Conservation (phyloP, 495 filamentous ascomycete genomes). For the Amniculicola lignicola region DNA sequence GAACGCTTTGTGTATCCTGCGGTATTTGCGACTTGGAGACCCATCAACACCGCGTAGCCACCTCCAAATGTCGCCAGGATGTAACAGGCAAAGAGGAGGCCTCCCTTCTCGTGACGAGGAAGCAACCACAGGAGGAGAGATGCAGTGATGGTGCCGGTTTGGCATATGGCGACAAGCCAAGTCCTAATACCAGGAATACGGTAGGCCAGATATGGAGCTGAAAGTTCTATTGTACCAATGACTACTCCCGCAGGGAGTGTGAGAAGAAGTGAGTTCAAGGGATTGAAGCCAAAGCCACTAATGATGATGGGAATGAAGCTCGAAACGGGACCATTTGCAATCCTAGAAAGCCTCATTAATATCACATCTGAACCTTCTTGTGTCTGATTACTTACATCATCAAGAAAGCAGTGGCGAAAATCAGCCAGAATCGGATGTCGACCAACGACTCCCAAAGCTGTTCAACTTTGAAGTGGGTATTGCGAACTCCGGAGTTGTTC, state of each 20-base stretch:
- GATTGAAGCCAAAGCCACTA: conserved; percentile 47
- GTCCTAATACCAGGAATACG: conserved; percentile 14
- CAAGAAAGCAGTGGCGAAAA: conserved; percentile 41
- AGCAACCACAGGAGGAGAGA: conserved; percentile 42
- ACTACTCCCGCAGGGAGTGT: conserved; percentile 44
- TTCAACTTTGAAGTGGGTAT: conserved; percentile 35
- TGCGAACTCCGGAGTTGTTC: conserved; percentile 38
- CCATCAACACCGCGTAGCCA: conserved; percentile 42
- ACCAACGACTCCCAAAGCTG: conserved; percentile 49
- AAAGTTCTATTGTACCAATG: conserved; percentile 42
- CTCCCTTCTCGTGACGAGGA: conserved; percentile 39
- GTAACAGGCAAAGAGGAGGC: conserved; percentile 45
- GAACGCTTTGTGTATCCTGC: conserved; percentile 49
- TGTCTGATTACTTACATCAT: too few species aligned
- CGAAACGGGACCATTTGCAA: conserved; percentile 47
- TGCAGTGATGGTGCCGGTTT: conserved; percentile 34
- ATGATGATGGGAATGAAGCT: conserved; percentile 47
- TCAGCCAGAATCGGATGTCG: conserved; percentile 47
- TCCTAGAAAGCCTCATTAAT: too few species aligned
- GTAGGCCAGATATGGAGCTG: conserved; percentile 41
- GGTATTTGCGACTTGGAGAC: conserved; percentile 48
- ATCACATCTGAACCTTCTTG: too few species aligned
- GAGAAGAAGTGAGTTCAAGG: conserved; percentile 47
- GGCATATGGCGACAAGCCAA: conserved; percentile 27
- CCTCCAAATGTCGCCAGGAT: conserved; percentile 40